Evolutionary conservation across 2,329 filamentous ascomycete genomes (phyloP).

Genomic region (Phaeophleospora eucalypticola): DNA sequence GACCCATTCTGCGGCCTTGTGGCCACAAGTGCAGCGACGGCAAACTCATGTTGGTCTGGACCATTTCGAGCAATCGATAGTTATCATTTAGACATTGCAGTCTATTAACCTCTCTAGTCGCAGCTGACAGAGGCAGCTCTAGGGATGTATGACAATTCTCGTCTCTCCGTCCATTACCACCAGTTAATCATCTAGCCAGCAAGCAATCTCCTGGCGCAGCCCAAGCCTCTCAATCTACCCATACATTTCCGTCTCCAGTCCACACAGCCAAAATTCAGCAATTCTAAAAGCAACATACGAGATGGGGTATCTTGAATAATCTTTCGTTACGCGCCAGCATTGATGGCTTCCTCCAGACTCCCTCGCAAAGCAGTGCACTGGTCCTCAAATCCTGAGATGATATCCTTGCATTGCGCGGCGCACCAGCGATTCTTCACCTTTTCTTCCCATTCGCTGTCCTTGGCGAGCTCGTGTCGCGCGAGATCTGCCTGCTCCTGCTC

Average conservation of each 20-base stretch:
- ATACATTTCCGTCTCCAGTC: too few species aligned
- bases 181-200: neutral
- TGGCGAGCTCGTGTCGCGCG: constrained; percentile 74
- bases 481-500: constrained; percentile 81
- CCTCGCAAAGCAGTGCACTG: constrained; percentile 77
- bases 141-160: neutral
- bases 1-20: too few species aligned
- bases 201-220: neutral
- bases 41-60: too few species aligned
- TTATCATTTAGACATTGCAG: too few species aligned
- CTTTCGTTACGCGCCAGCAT: constrained; percentile 1
- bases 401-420: constrained; percentile 76
- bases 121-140: too few species aligned
- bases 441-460: constrained; percentile 75
- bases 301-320: neutral
- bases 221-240: neutral
- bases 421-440: constrained; percentile 74
- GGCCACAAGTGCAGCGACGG: too few species aligned
- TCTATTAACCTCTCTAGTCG: too few species aligned
- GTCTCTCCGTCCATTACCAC: neutral
- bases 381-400: constrained; percentile 88
- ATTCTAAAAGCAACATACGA: neutral
- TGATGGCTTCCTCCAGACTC: constrained; percentile 16
- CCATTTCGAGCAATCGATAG: too few species aligned
- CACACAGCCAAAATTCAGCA: neutral